A percentile compares a stretch with the other conserved stretches of the same genome.
phyloP scores from a whole-genome alignment of 768 basidiomycete genomes.

The Tylopilus subfusipes region DNA sequence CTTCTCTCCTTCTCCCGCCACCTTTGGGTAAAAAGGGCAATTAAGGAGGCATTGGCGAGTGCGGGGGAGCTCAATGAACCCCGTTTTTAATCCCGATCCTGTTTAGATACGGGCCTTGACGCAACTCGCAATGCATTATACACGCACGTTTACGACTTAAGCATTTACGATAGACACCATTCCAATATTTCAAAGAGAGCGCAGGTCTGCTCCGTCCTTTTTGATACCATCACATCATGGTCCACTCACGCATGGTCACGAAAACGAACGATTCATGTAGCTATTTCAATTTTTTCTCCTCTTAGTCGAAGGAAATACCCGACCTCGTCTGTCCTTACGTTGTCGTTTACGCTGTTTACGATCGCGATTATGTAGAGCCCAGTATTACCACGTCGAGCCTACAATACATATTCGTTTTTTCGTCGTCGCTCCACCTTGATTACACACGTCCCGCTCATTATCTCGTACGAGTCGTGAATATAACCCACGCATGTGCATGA shows the following conservation, averaged over 20 bases:
- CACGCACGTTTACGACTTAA: slow-evolving; percentile 23
- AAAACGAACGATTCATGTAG: slow-evolving; percentile 16
- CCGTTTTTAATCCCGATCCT: background rate
- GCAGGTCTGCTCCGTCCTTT: slow-evolving; percentile 8
- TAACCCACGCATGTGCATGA: background rate
- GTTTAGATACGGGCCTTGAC: slow-evolving; percentile 24
- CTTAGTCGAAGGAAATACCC: slow-evolving; percentile 12
- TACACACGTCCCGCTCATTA: background rate
- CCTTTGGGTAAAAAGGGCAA: no score
- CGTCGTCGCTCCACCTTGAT: slow-evolving; percentile 1
- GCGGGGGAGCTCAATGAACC: background rate
- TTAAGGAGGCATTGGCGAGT: no score
- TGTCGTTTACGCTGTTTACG: background rate
- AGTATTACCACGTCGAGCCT: no score
- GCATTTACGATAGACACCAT: slow-evolving; percentile 27
- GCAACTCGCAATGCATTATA: slow-evolving; percentile 29
- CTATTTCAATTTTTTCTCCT: background rate
- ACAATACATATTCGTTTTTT: background rate
- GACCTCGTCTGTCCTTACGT: slow-evolving; percentile 20
- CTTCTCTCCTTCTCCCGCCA: slow-evolving; percentile 12
- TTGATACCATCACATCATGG: slow-evolving; percentile 9
- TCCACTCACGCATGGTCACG: slow-evolving; percentile 17
- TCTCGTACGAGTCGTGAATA: no score
- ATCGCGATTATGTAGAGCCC: slow-evolving; percentile 3
- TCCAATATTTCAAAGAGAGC: slow-evolving; percentile 1